A percentile compares a stretch with the other conserved stretches of the same genome.
These are phyloP conservation scores for Pachyrhizus erosus DNA, from an alignment of 306 rosid genomes.

Conservation along the genomic window DNA sequence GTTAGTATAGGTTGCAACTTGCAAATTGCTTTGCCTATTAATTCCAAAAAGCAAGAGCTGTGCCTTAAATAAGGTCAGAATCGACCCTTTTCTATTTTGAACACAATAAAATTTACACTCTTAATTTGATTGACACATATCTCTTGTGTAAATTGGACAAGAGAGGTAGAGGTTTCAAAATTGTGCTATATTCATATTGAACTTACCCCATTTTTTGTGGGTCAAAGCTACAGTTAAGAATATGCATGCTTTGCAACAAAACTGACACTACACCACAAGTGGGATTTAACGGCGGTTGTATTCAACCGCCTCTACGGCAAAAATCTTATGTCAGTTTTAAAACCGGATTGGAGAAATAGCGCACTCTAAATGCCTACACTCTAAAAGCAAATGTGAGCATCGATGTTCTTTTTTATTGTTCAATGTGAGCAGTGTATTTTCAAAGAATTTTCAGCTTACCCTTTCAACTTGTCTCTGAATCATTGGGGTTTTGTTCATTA, in stretches of 20 bases:
- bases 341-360: too few relatives aligned
- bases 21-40: neutral
- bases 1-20: neutral
- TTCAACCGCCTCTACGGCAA: too few relatives aligned
- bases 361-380: too few relatives aligned
- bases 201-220: neutral
- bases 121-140: neutral
- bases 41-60: neutral
- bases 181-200: neutral
- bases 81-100: neutral
- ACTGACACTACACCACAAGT: too few relatives aligned
- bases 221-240: conserved; percentile 23
- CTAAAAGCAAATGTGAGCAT: too few relatives aligned
- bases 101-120: neutral
- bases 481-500: too few relatives aligned
- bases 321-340: too few relatives aligned
- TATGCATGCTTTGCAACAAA: conserved; percentile 11
- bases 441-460: too few relatives aligned
- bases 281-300: too few relatives aligned
- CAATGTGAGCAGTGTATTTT: too few relatives aligned
- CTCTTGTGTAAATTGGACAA: neutral
- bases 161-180: neutral
- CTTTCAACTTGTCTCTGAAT: too few relatives aligned
- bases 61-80: neutral
- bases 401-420: too few relatives aligned